Evolutionary conservation across 345 rosid species (phyloP), one percentile per base, ranked within the genome.

Genomic region (Jatropha curcas): DNA sequence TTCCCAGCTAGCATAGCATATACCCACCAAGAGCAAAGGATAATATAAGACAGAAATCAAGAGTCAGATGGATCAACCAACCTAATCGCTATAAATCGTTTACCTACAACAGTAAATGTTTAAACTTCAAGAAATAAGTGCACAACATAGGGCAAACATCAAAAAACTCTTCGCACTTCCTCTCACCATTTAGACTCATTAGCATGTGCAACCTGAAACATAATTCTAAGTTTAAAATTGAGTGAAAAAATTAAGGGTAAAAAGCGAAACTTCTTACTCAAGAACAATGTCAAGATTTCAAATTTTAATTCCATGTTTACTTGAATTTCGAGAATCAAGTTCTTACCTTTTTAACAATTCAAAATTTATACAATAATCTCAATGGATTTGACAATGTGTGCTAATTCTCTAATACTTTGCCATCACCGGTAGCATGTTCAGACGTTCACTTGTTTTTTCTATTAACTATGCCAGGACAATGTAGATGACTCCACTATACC

Each of bases 91-190:
- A 35, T 4, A n/a, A 19, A 9, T 37, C 30, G 39, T 62, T 62
- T 62, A 39, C 67, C 52, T 22, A 64, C 41, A 64, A n/a, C 22
- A n/a, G 25, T 5, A 25, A 39, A 39, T 24, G 39, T 30, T 63
- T 46, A 39, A 41, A 41, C 45, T 41, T 41, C 45, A 63, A 24
- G 31, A 63, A 63, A 24, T 63, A 63, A 41, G 30, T 51, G 50
- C 37, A 43, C 27, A 63, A 5, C 24, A 11, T 5, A 37, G 11
- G 51, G 3, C 67, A 64, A 22, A 64, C 34, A 24, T 52, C 51
- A 64, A 64, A 64, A 64, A 24, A 41, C 67, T 39, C 31, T 63
- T 63, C 25, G 39, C 7, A 30, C 4, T 64, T 64, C 34, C 52
- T 39, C 45, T 41, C 20, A 35, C 66, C 6, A 62, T 3, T 6